Percentiles rank a stretch among this genome's conserved stretches.
Conservation (phyloP, 306 rosid species). For the Crotalaria pallida region DNA sequence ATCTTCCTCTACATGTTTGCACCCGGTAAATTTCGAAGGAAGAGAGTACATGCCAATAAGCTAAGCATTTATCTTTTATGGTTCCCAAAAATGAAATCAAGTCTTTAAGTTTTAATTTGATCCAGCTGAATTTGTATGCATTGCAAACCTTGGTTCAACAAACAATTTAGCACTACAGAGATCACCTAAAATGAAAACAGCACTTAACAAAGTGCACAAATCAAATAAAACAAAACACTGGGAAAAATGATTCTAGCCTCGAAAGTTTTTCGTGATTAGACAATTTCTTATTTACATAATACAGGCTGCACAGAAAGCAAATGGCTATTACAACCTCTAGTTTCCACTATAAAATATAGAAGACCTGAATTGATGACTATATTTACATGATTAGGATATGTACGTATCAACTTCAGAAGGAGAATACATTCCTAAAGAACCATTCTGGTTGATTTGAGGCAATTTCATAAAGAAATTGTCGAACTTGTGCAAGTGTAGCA, state of each 20-base stretch:
- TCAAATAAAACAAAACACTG: neutral
- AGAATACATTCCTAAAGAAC: conserved; percentile 11
- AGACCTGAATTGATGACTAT: neutral
- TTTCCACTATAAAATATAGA: neutral
- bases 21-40: too few relatives aligned
- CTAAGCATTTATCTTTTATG: neutral
- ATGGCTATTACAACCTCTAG: neutral
- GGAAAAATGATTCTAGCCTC: neutral
- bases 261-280: neutral
- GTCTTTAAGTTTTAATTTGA: too few relatives aligned
- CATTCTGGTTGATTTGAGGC: neutral
- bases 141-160: neutral
- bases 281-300: neutral
- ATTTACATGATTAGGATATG: conserved; percentile 25
- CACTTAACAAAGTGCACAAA: neutral
- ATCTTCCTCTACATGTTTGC: too few relatives aligned
- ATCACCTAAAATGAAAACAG: neutral
- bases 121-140: neutral
- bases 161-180: neutral
- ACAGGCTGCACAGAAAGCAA: neutral
- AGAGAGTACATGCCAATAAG: too few relatives aligned
- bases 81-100: neutral
- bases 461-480: conserved; percentile 11
- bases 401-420: conserved; percentile 8
- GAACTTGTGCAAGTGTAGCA: conserved; percentile 9